Base-by-base conservation (phyloP, 106 monocot species). In the Dactylorhiza incarnata region DNA sequence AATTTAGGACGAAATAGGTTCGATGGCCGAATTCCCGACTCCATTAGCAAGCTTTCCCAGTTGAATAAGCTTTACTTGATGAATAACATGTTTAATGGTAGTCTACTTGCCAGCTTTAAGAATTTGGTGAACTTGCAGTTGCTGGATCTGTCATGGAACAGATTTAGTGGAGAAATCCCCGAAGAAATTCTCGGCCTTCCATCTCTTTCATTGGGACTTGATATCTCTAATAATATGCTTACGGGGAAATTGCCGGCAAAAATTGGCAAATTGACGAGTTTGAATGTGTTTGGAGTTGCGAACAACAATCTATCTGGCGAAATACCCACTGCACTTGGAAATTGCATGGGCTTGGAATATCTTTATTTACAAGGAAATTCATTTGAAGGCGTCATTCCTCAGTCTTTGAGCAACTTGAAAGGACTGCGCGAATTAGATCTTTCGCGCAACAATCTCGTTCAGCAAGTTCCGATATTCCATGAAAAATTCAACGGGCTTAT, bases 351-450 rank as follows among this genome's bases (percentile, higher is more conserved):
- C 51, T 22, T 68, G 17, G 45, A 45, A 43, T 45, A 76, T 55
- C 58, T 81, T 5, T 75, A 54, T 52, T 16, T 81, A 2, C 25
- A 52, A 5, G 71, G 13, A 13, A 73, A 77, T 62, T 49, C 44
- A 29, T 45, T 83, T 44, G 48, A 75, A 24, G 83, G 83, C 19
- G 7, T 11, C 17, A 83, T 83, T 56, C 78, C 83, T 69, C n/a
- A 54, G 4, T 78, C 77, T 43, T 37, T 82, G 44, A 49, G 72
- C 48, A 10, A 19, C 3, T 72, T 81, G 56, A 81, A 43, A 48
- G 76, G 59, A 13, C 53, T 61, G 6, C 72, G 17, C 6, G 45
- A 49, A 23, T 45, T 81, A 4, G 69, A 81, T 59, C 55, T 81
- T 70, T 81, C 81, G 16, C 4, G 0, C 0, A 81, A 81, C n/a